Percentiles rank a stretch among this genome's conserved stretches.
Conservation (phyloP, 129 eudicot species). For the Rutidosis leptorrhynchoides region DNA sequence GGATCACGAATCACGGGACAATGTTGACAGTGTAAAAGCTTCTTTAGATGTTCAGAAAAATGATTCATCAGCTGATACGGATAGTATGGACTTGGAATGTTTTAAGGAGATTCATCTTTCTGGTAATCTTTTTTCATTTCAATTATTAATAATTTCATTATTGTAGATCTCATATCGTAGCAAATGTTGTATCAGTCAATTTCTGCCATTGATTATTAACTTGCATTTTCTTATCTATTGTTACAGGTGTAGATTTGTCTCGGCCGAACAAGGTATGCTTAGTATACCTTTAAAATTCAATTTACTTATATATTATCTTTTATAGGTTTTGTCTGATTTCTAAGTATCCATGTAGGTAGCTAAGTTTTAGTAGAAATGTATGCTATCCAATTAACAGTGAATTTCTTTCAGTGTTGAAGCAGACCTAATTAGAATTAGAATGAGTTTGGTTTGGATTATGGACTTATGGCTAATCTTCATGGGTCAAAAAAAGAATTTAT, state of each 20-base stretch:
- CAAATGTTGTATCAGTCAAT: neutral
- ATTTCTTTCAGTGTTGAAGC: neutral
- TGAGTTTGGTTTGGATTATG: neutral
- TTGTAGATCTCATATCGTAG: neutral
- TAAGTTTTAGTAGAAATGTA: slow-evolving; percentile 10
- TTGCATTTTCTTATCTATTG: slow-evolving; percentile 20
- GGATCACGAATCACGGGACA: slow-evolving; percentile 53
- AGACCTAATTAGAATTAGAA: neutral
- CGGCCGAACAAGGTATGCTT: slow-evolving; percentile 51
- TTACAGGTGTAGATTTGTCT: slow-evolving; percentile 50
- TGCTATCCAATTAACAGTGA: neutral
- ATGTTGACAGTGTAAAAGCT: slow-evolving; percentile 31
- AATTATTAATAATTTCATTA: neutral
- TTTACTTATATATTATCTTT: neutral
- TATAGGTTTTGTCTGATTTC: neutral
- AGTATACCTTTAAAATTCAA: slow-evolving; percentile 21
- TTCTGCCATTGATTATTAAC: slow-evolving; percentile 5
- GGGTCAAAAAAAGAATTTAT: neutral
- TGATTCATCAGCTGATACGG: slow-evolving; percentile 77
- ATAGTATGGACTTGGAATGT: slow-evolving; percentile 52
- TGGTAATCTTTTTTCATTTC: slow-evolving; percentile 44
- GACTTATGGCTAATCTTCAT: neutral
- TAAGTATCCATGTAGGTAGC: slow-evolving; percentile 10
- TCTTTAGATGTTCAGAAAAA: slow-evolving; percentile 40
- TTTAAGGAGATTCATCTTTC: slow-evolving; percentile 37